Conservation (phyloP, 495 filamentous ascomycete genomes). For the Neurospora sp. region DNA sequence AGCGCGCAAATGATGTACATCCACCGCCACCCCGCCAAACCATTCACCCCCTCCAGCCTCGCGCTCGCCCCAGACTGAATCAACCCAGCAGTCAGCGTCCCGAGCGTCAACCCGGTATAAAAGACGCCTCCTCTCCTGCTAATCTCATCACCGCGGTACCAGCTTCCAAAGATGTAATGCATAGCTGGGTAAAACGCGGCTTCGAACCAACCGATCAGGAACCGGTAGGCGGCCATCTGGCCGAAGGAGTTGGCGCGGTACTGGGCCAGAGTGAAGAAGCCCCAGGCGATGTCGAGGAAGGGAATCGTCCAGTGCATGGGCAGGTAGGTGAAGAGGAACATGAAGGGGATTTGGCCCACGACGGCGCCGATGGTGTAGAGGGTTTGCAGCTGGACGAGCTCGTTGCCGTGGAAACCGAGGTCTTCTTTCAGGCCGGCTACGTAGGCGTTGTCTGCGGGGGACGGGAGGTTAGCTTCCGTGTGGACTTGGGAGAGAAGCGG, state of each 20-base stretch:
- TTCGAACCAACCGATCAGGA: conserved; percentile 21
- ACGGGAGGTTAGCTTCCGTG: too few species aligned
- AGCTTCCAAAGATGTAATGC: conserved; percentile 19
- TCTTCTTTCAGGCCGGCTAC: conserved; percentile 30
- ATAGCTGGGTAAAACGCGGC: conserved; percentile 17
- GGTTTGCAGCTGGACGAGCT: conserved; percentile 39
- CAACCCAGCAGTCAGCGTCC: conserved; percentile 39
- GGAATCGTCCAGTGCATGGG: conserved; percentile 41
- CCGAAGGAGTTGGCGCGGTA: conserved; percentile 23
- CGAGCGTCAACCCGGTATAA: conserved; percentile 39
- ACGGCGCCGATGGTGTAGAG: conserved; percentile 43
- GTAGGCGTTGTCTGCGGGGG: conserved; percentile 32
- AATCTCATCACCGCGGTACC: conserved; percentile 22
- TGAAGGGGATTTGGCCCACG: conserved; percentile 40
- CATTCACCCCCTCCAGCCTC: conserved; percentile 35
- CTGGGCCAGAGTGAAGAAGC: conserved; percentile 38
- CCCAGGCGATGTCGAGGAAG: conserved; percentile 32
- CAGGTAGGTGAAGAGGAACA: conserved; percentile 39
- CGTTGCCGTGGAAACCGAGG: conserved; percentile 35
- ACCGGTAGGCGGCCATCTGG: conserved; percentile 19
- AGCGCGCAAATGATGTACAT: conserved; percentile 44
- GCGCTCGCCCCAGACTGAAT: conserved; percentile 34
- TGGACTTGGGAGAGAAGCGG: too few species aligned
- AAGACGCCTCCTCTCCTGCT: conserved; percentile 39
- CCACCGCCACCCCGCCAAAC: conserved; percentile 42